phyloP scores from a whole-genome alignment of 768 basidiomycete species.

The Mycena rosella region DNA sequence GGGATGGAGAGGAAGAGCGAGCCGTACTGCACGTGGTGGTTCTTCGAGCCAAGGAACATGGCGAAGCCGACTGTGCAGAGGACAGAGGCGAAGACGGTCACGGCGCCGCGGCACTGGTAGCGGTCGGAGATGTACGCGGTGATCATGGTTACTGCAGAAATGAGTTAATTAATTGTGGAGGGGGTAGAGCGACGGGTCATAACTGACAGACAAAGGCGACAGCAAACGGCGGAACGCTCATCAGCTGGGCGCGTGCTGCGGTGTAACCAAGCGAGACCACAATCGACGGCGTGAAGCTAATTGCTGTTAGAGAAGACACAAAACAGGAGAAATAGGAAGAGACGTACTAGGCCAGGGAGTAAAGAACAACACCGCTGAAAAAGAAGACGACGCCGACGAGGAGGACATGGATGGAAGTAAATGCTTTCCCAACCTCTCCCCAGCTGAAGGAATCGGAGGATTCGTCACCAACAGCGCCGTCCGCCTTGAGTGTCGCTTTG shows the following conservation, averaged over 20 bases:
- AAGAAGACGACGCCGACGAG: slow-evolving; percentile 65
- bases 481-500: slow-evolving; percentile 52
- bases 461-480: slow-evolving; percentile 55
- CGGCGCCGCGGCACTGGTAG: slow-evolving; percentile 43
- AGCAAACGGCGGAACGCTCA: slow-evolving; percentile 61
- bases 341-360: slow-evolving; percentile 63
- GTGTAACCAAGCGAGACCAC: slow-evolving; percentile 62
- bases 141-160: slow-evolving; percentile 40
- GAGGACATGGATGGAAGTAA: slow-evolving; percentile 67
- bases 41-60: slow-evolving; percentile 53
- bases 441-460: slow-evolving; percentile 64
- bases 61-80: slow-evolving; percentile 53
- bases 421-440: slow-evolving; percentile 64
- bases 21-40: slow-evolving; percentile 54
- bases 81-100: slow-evolving; percentile 47
- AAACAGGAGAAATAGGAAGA: slow-evolving; percentile 14
- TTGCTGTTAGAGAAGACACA: slow-evolving; percentile 46
- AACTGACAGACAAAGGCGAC: slow-evolving; percentile 47
- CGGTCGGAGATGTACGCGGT: slow-evolving; percentile 43
- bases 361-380: slow-evolving; percentile 63
- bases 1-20: slow-evolving; percentile 60
- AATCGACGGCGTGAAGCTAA: slow-evolving; percentile 71
- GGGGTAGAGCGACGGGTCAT: neutral
- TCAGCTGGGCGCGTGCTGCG: slow-evolving; percentile 59
- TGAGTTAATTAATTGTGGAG: neutral